Evolutionary conservation across 176 grass and related monocot species (phyloP).

Genomic region (Triticum monococcum): DNA sequence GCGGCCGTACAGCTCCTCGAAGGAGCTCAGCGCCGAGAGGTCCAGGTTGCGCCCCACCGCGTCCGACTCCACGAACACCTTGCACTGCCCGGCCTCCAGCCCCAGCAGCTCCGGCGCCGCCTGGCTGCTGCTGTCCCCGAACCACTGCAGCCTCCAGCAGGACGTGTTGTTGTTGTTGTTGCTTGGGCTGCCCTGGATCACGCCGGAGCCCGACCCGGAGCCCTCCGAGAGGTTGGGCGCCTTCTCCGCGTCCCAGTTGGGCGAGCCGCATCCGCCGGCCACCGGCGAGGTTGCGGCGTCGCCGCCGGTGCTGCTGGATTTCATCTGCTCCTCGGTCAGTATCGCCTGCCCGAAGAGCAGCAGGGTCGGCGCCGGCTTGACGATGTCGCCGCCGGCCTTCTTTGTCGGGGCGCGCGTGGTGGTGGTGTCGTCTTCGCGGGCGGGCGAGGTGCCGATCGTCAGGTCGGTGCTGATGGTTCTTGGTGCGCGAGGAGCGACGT

Average conservation of each 20-base stretch:
- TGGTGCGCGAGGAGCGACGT: neutral
- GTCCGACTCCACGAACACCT: constrained; percentile 82
- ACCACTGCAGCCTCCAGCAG: constrained; percentile 6
- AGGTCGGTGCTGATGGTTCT: constrained; percentile 35
- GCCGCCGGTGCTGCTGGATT: neutral
- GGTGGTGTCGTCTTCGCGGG: neutral
- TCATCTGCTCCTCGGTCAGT: constrained; percentile 77
- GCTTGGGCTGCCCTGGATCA: constrained; percentile 55
- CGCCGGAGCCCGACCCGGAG: constrained; percentile 68
- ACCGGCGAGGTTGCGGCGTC: too few species aligned
- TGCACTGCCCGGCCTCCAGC: constrained; percentile 63
- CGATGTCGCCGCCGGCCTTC: neutral
- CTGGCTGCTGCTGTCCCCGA: constrained; percentile 14
- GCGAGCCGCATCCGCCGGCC: constrained; percentile 22
- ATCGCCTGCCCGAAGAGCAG: constrained; percentile 77
- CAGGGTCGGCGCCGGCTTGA: constrained; percentile 47
- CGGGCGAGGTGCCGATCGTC: constrained; percentile 16
- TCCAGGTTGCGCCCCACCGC: constrained; percentile 81
- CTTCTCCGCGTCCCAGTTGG: constrained; percentile 58
- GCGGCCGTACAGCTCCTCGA: constrained; percentile 64
- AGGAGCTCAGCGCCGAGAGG: constrained; percentile 60
- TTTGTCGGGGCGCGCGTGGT: constrained; percentile 23
- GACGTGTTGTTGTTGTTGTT: constrained; percentile 36
- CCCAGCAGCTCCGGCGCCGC: neutral
- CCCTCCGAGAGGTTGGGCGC: constrained; percentile 52